Base-by-base conservation (phyloP, 192 early-diverging fungal genomes). In the Dimargaris verticillata region DNA sequence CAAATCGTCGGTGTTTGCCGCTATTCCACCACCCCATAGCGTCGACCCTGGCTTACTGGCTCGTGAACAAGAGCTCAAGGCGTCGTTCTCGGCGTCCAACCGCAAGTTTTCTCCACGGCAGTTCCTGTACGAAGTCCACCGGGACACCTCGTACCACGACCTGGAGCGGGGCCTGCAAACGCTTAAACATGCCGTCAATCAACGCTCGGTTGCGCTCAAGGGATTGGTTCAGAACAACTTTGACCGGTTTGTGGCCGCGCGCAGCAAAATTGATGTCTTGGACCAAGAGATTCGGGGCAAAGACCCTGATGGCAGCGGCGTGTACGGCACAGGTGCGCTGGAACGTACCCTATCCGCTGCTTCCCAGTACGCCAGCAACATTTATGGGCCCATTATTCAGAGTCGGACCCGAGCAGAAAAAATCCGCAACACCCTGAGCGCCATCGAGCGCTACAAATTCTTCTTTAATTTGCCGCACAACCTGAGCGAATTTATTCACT, bases 361-460 rank as follows among this genome's bases (percentile, higher is more conserved):
- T 47, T 67, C 66, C 45, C 64, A 62, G n/a, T 77, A 81, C 49
- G 91, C 95, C 0, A 78, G 85, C 28, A 80, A 88, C 53, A 77
- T 95, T 1, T 95, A 91, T 72, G 80, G 82, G 11, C 93, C 93
- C 1, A 78, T 98, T 20, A 68, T 98, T 11, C 84, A 91, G 50
- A 72, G 92, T 12, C 79, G 92, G 38, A 79, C 76, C 18, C 87
- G 88, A 51, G 88, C 88, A 0, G 95, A 93, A 60, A 89, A 89
- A 72, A 83, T 99, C n/a, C 80, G 89, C 11, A 82, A 80, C 11
- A 91, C 95, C 5, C 80, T 99, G 12, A 80, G 75, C 45, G 73
- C 97, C n/a, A 75, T 99, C n/a, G 89, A 93, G 64, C 80, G 90
- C 48, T 99, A 92, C 79, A 87, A 89, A 64, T 92, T 97, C 70